phyloP scores from a whole-genome alignment of 176 grass and related monocot genomes.

The Dactylis glomerata region DNA sequence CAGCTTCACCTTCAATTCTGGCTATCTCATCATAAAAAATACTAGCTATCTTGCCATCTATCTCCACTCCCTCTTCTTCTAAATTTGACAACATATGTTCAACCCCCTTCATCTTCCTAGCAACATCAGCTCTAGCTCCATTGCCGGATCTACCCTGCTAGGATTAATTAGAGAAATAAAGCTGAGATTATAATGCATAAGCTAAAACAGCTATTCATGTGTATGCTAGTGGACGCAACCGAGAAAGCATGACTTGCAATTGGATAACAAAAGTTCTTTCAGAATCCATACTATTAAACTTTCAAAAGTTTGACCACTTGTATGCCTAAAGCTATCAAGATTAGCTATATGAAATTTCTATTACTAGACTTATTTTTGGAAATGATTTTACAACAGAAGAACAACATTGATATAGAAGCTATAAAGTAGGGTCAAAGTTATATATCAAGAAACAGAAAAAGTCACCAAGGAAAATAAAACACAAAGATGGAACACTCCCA shows the following conservation, averaged over 20 bases:
- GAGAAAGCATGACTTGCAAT: neutral
- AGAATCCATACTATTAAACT: neutral
- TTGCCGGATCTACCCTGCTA: slow-evolving; percentile 5
- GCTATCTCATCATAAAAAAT: slow-evolving; percentile 18
- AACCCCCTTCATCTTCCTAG: neutral
- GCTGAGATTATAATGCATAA: neutral
- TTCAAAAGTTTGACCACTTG: neutral
- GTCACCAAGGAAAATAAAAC: neutral
- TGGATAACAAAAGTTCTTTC: neutral
- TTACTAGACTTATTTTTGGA: neutral
- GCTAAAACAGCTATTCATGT: neutral
- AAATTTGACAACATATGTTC: neutral
- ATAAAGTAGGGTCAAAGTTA: neutral
- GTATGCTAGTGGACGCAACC: neutral
- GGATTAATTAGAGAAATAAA: slow-evolving; percentile 22
- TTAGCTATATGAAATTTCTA: neutral
- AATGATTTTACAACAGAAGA: neutral
- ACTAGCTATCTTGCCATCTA: neutral
- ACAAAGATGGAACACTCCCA: neutral
- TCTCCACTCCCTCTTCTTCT: slow-evolving; percentile 15
- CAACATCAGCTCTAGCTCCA: neutral
- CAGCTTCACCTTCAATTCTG: slow-evolving; percentile 16
- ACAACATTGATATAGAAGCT: neutral
- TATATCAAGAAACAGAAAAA: neutral
- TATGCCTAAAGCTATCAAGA: slow-evolving; percentile 5